A percentile compares a stretch with the other conserved stretches of the same genome.
Conservation (phyloP, 805 yeast species). For the Teunomyces tritomae region DNA sequence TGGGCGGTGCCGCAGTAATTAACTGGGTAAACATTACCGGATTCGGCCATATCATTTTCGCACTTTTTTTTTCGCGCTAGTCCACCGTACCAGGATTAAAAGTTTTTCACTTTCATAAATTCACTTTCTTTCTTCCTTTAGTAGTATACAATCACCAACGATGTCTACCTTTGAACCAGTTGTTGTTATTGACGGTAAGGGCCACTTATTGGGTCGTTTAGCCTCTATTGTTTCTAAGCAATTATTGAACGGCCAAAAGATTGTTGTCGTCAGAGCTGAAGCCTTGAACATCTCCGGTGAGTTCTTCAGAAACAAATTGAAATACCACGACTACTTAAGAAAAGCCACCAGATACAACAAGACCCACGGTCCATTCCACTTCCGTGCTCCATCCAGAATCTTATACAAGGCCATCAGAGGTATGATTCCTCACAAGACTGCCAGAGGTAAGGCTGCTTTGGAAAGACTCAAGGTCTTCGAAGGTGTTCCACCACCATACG, state of each 20-base stretch:
- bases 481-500: conserved; percentile 99
- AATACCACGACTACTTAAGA: conserved; percentile 99
- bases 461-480: conserved; percentile 99
- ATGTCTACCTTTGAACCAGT: conserved; percentile 94
- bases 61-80: conserved; percentile 2
- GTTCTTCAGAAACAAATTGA: conserved; percentile 99
- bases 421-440: conserved; percentile 99
- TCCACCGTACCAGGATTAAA: conserved; percentile 1
- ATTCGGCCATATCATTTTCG: conserved; percentile 3
- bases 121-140: conserved; percentile 5
- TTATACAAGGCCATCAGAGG: conserved; percentile 99
- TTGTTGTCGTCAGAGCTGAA: conserved; percentile 96
- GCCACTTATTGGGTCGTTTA: conserved; percentile 99
- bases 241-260: conserved; percentile 95
- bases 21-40: not conserved
- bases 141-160: conserved; percentile 16
- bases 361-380: conserved; percentile 99
- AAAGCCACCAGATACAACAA: conserved; percentile 99
- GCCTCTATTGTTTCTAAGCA: conserved; percentile 99
- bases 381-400: conserved; percentile 99
- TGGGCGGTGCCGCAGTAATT: conserved; percentile 5
- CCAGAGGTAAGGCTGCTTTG: conserved; percentile 99
- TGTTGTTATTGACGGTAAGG: conserved; percentile 99
- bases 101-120: conserved; percentile 3
- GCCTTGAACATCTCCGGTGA: conserved; percentile 99